A percentile compares a stretch with the other conserved stretches of the same genome.
Evolutionary conservation across 2,329 filamentous ascomycete genomes (phyloP).

Genomic region (Penicillium sp.): DNA sequence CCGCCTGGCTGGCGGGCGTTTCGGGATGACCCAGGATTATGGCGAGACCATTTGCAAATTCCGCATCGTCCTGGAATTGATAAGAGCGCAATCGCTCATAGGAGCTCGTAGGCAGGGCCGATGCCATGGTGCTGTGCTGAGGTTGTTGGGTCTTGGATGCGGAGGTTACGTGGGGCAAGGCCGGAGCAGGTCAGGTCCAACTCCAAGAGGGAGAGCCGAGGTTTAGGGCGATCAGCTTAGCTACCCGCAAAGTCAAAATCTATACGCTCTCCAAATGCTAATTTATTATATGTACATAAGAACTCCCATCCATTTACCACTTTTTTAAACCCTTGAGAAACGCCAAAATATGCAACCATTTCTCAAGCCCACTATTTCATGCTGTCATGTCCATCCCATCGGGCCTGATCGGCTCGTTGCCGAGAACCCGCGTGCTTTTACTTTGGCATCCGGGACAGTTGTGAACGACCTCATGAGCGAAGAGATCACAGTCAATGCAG

Average conservation of each 20-base stretch:
- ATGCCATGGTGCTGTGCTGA: conserved; percentile 1
- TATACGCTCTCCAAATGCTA: no score
- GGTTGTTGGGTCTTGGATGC: neutral
- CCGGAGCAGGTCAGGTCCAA: no score
- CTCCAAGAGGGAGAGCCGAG: neutral
- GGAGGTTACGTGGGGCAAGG: neutral
- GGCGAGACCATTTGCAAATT: conserved; percentile 54
- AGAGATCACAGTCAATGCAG: conserved; percentile 97
- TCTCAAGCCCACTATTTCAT: conserved; percentile 10
- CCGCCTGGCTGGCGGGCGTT: conserved; percentile 42
- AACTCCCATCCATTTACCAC: no score
- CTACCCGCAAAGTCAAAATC: no score
- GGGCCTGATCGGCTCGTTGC: conserved; percentile 18
- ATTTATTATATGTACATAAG: neutral
- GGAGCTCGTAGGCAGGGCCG: conserved; percentile 17
- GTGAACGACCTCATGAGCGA: conserved; percentile 90
- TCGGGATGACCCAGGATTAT: conserved; percentile 50
- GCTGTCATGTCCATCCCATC: conserved; percentile 41
- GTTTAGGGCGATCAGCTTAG: neutral
- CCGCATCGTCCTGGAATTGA: conserved; percentile 45
- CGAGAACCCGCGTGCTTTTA: conserved; percentile 22
- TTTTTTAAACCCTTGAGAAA: neutral
- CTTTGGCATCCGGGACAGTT: conserved; percentile 90
- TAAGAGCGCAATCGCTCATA: conserved; percentile 45
- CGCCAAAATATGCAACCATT: conserved; percentile 19